These are phyloP conservation scores for Fraxinus albicans DNA, from an alignment of 305 asterid genomes.

Conservation along the genomic window DNA sequence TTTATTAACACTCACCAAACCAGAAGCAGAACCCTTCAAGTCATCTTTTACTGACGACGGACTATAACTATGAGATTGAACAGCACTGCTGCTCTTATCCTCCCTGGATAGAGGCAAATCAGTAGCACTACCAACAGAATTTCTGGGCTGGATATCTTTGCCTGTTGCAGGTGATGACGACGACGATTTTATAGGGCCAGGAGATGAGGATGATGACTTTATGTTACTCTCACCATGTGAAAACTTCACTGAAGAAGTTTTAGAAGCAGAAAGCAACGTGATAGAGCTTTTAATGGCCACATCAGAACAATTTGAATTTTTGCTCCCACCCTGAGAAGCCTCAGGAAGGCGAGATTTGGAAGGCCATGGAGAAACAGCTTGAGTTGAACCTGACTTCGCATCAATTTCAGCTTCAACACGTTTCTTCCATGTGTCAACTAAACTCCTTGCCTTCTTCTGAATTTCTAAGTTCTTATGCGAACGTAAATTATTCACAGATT, in stretches of 20 bases:
- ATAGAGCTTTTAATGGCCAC: constrained; percentile 43
- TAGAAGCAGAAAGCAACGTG: constrained; percentile 45
- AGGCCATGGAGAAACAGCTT: constrained; percentile 43
- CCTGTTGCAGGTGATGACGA: constrained; percentile 41
- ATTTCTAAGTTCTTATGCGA: constrained; percentile 66
- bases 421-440: constrained; percentile 80
- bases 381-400: constrained; percentile 50
- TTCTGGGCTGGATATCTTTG: constrained; percentile 50
- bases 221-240: constrained; percentile 42
- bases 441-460: constrained; percentile 65
- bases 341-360: constrained; percentile 54
- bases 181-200: constrained; percentile 40
- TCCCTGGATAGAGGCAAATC: constrained; percentile 49
- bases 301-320: constrained; percentile 50
- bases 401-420: constrained; percentile 77
- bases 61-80: constrained; percentile 44
- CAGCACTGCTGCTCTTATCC: constrained; percentile 54
- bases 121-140: constrained; percentile 33
- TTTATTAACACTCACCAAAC: constrained; percentile 38
- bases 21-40: constrained; percentile 41
- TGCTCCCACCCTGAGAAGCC: constrained; percentile 48
- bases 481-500: constrained; percentile 71
- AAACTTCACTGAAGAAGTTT: constrained; percentile 39
- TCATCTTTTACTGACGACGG: constrained; percentile 48
- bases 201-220: constrained; percentile 51